A percentile compares a stretch with the other conserved stretches of the same genome.
Conservation (phyloP, 2,329 filamentous ascomycete species). For the Colletotrichum sp. region DNA sequence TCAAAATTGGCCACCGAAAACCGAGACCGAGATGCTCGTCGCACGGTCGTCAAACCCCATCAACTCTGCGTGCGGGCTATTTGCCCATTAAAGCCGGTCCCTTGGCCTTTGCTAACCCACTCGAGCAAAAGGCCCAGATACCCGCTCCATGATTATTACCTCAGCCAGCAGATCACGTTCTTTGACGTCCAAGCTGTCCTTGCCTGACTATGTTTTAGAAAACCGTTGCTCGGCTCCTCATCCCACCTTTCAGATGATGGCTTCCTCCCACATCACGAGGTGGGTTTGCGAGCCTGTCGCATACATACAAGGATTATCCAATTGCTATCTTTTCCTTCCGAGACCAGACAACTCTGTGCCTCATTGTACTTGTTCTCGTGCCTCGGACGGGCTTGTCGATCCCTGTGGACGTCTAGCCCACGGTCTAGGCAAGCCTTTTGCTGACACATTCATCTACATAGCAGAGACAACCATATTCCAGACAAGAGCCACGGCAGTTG, state of each 20-base stretch:
- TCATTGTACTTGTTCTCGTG: too few relatives aligned
- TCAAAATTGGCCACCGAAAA: background rate
- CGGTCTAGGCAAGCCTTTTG: background rate
- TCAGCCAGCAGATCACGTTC: background rate
- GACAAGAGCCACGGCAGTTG: background rate
- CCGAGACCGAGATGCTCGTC: background rate
- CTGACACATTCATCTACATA: background rate
- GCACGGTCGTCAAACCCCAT: background rate
- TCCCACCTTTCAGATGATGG: background rate
- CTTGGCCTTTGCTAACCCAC: background rate
- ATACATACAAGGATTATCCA: background rate
- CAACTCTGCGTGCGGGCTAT: background rate
- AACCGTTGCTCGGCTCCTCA: slow-evolving; percentile 1
- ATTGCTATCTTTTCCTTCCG: background rate
- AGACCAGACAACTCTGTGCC: background rate
- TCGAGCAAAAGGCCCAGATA: background rate
- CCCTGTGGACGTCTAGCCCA: background rate
- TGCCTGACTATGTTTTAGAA: slow-evolving; percentile 8
- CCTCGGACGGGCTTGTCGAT: background rate
- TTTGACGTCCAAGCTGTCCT: background rate
- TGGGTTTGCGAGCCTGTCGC: background rate
- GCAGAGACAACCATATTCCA: background rate
- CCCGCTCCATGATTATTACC: background rate
- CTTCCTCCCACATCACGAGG: background rate
- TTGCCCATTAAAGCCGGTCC: background rate